phyloP scores from a whole-genome alignment of 768 basidiomycete species.

The Phaeotremella fagi region DNA sequence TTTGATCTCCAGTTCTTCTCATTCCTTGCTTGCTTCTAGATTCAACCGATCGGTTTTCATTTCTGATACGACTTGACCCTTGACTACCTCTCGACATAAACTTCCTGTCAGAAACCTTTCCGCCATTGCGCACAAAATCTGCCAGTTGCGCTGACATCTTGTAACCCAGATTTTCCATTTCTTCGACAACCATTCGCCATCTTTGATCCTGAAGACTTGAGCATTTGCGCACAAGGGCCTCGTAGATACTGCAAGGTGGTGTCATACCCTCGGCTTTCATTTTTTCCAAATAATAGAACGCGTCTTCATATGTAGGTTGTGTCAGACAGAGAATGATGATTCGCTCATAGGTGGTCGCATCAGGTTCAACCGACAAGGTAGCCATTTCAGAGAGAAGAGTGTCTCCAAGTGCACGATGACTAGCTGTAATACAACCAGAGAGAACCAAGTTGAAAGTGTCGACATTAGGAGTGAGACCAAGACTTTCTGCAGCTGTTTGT shows the following conservation, averaged over 20 bases:
- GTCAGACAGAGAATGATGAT: constrained; percentile 68
- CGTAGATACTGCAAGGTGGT: constrained; percentile 59
- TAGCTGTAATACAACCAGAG: constrained; percentile 58
- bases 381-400: constrained; percentile 65
- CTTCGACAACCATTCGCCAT: constrained; percentile 61
- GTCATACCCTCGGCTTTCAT: constrained; percentile 64
- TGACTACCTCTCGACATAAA: neutral
- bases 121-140: neutral
- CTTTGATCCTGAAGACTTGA: constrained; percentile 58
- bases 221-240: constrained; percentile 60
- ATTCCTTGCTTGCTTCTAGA: neutral
- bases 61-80: neutral
- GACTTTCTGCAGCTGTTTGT: constrained; percentile 62
- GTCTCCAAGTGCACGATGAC: constrained; percentile 65
- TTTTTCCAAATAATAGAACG: constrained; percentile 82
- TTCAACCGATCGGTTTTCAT: neutral
- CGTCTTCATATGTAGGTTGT: constrained; percentile 71
- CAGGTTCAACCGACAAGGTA: constrained; percentile 53
- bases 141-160: constrained; percentile 1
- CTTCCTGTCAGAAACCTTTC: neutral
- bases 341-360: constrained; percentile 61
- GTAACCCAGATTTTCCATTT: constrained; percentile 54
- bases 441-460: constrained; percentile 68
- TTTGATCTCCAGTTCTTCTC: neutral
- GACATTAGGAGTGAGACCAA: constrained; percentile 58